Evolutionary conservation across 192 early-diverging fungal genomes (phyloP).

Genomic region (Entomortierella chlamydospora): DNA sequence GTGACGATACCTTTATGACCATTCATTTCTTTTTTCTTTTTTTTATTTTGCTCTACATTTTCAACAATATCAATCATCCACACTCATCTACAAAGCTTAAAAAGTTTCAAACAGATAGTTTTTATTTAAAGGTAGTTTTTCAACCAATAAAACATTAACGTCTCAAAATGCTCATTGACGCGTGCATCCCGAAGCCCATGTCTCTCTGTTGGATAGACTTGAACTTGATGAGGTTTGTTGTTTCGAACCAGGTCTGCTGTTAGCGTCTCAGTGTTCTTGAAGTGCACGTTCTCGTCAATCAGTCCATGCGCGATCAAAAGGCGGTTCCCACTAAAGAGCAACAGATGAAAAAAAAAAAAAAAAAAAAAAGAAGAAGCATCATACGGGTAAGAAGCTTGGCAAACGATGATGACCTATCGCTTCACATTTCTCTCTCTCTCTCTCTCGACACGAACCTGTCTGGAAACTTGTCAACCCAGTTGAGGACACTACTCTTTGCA

Average conservation of each 20-base stretch:
- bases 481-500: slow-evolving; percentile 61
- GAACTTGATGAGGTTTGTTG: slow-evolving; percentile 70
- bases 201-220: slow-evolving; percentile 80
- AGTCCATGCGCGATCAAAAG: slow-evolving; percentile 78
- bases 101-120: no score
- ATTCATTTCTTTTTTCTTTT: background rate
- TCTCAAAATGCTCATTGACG: slow-evolving; percentile 84
- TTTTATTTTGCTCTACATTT: background rate
- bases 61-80: no score
- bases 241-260: slow-evolving; percentile 62
- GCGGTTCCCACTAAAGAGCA: slow-evolving; percentile 59
- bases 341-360: background rate
- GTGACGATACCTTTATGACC: no score
- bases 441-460: slow-evolving; percentile 52
- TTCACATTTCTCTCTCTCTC: background rate
- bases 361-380: no score
- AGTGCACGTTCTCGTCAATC: slow-evolving; percentile 85
- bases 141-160: slow-evolving; percentile 72
- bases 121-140: slow-evolving; percentile 61
- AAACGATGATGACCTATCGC: no score
- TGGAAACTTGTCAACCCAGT: slow-evolving; percentile 65
- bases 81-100: no score
- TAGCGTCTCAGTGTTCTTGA: slow-evolving; percentile 69
- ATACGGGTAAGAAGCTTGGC: no score
- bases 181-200: slow-evolving; percentile 75